Evolutionary conservation across 2,329 filamentous ascomycete species (phyloP).

Genomic region (Fusarium phyllophilum): DNA sequence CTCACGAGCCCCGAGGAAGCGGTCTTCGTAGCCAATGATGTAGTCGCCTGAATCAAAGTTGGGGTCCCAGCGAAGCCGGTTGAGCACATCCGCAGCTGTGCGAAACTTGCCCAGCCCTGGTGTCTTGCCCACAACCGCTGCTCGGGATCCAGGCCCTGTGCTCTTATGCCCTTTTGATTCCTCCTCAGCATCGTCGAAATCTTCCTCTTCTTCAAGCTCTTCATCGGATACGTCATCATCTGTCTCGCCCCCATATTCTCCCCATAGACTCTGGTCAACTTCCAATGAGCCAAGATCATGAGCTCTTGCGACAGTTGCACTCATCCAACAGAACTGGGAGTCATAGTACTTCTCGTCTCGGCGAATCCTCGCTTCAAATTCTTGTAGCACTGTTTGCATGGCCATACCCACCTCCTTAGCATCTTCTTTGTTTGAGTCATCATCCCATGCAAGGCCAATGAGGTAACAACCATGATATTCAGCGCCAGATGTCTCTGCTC

Average conservation of each 20-base stretch:
- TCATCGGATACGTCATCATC: conserved; percentile 57
- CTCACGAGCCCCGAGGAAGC: conserved; percentile 66
- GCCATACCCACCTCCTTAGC: conserved; percentile 54
- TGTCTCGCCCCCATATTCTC: conserved; percentile 44
- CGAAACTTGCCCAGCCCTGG: conserved; percentile 60
- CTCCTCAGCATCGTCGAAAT: conserved; percentile 34
- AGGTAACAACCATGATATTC: conserved; percentile 72
- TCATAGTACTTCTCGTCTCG: conserved; percentile 61
- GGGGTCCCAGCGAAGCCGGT: conserved; percentile 69
- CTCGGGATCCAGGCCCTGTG: conserved; percentile 12
- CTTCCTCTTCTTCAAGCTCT: conserved; percentile 51
- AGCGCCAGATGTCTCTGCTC: conserved; percentile 41
- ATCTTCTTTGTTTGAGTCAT: conserved; percentile 52
- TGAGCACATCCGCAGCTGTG: conserved; percentile 67
- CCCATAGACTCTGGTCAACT: conserved; percentile 62
- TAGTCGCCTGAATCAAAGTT: conserved; percentile 62
- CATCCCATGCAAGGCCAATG: conserved; percentile 62
- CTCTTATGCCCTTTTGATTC: conserved; percentile 11
- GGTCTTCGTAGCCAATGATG: conserved; percentile 70
- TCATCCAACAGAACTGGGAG: conserved; percentile 59
- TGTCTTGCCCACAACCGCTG: conserved; percentile 40
- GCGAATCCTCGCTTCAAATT: conserved; percentile 61
- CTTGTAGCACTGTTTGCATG: conserved; percentile 56
- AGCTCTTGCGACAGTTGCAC: conserved; percentile 51
- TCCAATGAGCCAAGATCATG: conserved; percentile 55